Conservation (phyloP, 495 filamentous ascomycete species). For the Penicillium steckii region DNA sequence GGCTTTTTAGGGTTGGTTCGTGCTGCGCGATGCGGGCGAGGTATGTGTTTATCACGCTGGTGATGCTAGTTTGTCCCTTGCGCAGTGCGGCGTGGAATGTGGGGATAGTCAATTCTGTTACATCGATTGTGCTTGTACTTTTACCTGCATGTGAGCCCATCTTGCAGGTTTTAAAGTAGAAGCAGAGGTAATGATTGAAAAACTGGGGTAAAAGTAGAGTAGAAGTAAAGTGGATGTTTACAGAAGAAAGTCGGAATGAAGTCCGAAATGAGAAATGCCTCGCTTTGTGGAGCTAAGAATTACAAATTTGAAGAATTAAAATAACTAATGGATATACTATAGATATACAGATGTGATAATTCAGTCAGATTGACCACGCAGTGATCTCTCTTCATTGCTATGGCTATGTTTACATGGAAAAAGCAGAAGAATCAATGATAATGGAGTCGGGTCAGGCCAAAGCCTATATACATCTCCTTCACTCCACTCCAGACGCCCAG, state of each 20-base stretch:
- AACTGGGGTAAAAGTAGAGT: neutral
- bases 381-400: too few relatives aligned
- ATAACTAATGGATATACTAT: too few relatives aligned
- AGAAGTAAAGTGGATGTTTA: too few relatives aligned
- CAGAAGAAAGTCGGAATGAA: too few relatives aligned
- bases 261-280: too few relatives aligned
- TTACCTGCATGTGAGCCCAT: conserved; percentile 1
- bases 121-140: conserved; percentile 25
- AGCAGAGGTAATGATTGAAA: neutral
- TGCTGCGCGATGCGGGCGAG: conserved; percentile 53
- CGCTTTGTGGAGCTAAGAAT: too few relatives aligned
- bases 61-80: conserved; percentile 47
- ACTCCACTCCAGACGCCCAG: conserved; percentile 2
- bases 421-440: neutral
- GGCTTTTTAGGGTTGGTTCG: conserved; percentile 56
- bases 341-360: too few relatives aligned
- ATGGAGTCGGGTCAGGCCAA: conserved; percentile 13
- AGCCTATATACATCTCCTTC: conserved; percentile 18
- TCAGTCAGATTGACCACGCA: too few relatives aligned
- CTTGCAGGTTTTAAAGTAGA: neutral
- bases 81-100: conserved; percentile 52
- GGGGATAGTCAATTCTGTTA: conserved; percentile 55
- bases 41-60: conserved; percentile 52
- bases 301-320: too few relatives aligned
- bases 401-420: too few relatives aligned